Base-by-base conservation (phyloP, 2,329 filamentous ascomycete genomes). In the Fusarium sp. region DNA sequence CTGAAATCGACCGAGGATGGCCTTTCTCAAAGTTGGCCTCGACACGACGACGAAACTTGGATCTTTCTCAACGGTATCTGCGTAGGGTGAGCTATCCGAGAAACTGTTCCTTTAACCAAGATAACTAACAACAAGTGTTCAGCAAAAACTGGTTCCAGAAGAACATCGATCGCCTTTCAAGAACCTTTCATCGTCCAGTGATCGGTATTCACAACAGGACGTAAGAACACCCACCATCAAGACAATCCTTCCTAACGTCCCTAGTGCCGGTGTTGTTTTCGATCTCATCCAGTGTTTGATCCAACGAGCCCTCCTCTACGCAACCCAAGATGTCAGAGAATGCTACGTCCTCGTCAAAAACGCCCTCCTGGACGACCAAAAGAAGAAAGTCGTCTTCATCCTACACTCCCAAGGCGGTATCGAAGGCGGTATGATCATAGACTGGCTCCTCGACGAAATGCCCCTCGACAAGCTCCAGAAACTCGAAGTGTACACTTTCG, bases 11-110 rank as follows among this genome's bases (percentile, higher is more conserved):
- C n/a, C 0, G 59, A 64, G 7, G 47, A 69, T 50, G 47, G 16
- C 5, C 21, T 37, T 28, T 55, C 37, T n/a, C 48, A 48, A 34
- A 50, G 28, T 18, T 69, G 66, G 66, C 23, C n/a, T 23, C 55
- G 43, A 9, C 59, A 68, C n/a, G 51, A 65, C 23, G 59, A 68
- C 3, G 64, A 68, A 28, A 41, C 42, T 25, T 69, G 64, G 59
- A 69, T 69, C 21, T 69, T 69, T n/a, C 66, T 69, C 51, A 69
- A 61, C n/a, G 59, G 66, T 7, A 69, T 69, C 14, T 68, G 66
- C 5, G 66, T 69, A 12, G 64, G 64, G 64, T 65, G 10, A 30
- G 48, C 18, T 28, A 4, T 21, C 3, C 0, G n/a, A 4, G 9
- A 3, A 4, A 4, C 0, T 16, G 5, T 7, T 11, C 2, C 0